Evolutionary conservation across 2,329 filamentous ascomycete genomes (phyloP), one percentile per base, ranked within the genome.

Genomic region (Ambrosiella cleistominuta): DNA sequence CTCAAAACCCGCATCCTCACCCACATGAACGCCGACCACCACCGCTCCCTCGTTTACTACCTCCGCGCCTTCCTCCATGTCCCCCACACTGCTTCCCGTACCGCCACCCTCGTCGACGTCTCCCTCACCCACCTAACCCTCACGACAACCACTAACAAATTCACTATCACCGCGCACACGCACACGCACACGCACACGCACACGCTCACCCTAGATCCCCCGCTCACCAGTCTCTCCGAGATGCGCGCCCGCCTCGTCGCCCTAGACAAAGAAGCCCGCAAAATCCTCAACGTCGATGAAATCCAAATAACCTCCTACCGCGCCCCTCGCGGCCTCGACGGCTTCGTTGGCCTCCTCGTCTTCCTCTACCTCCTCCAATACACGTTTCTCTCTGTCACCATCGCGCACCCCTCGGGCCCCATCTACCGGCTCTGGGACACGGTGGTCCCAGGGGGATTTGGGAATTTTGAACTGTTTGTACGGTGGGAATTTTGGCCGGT

Each of bases 1-100:
- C 63, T 66, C 60, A 69, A 66, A 52, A 63, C 64, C 44, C 69
- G 70, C 63, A 72, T 73, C 68, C 79, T 91, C 66, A 75, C 75
- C 39, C 90, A 96, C 74, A 93, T 96, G 87, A 95, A 96, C 72
- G 73, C 74, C 49, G 85, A 91, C 69, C 91, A 95, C 71, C 73
- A 76, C 56, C 77, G 80, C 64, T 87, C 88, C 60, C 80, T 95
- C 54, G 72, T 78, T 59, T 77, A 85, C 66, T 95, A 90, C 70
- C 56, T 61, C 11, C 52, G 52, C 36, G 56, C 52, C 44, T 58
- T 52, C 51, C n/a, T 11, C 37, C 35, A 39, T 6, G 37, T 57
- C 39, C 44, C 51, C 7, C 35, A 15, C 7, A 19, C 19, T 7
- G 39, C 47, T 3, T n/a, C 47, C 12, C 12, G 40, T 9, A 39